Evolutionary conservation across 2,329 filamentous ascomycete species (phyloP).

Genomic region (Xylariales sp.): DNA sequence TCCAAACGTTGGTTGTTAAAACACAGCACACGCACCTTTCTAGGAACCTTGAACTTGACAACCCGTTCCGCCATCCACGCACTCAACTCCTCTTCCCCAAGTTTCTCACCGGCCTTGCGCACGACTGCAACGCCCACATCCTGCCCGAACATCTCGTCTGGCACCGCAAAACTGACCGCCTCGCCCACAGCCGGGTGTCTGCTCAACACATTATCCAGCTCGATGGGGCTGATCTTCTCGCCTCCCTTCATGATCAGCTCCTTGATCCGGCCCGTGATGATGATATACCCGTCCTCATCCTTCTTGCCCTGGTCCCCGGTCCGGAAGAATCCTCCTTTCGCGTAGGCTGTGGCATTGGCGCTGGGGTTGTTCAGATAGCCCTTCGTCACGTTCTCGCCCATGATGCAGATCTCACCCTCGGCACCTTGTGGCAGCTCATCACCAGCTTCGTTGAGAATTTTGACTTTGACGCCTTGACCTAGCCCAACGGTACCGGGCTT

Average conservation of each 20-base stretch:
- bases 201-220: constrained; percentile 78
- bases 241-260: constrained; percentile 89
- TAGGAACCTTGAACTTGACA: constrained; percentile 81
- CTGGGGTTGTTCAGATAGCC: constrained; percentile 80
- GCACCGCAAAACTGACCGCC: constrained; percentile 78
- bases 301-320: constrained; percentile 82
- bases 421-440: constrained; percentile 62
- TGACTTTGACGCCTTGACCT: constrained; percentile 77
- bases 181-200: constrained; percentile 68
- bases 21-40: constrained; percentile 63
- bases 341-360: constrained; percentile 72
- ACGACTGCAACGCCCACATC: constrained; percentile 76
- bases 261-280: constrained; percentile 90
- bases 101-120: constrained; percentile 57
- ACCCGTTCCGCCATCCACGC: constrained; percentile 64
- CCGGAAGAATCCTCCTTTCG: constrained; percentile 74
- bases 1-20: too few species aligned
- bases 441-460: constrained; percentile 67
- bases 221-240: constrained; percentile 85
- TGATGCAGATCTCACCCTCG: constrained; percentile 80
- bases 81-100: constrained; percentile 58
- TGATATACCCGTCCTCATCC: constrained; percentile 74
- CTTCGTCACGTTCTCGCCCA: constrained; percentile 76
- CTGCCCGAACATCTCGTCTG: constrained; percentile 79
- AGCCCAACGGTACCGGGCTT: constrained; percentile 79